Percentiles rank a stretch among this genome's conserved stretches.
phyloP scores from a whole-genome alignment of 1,284 basidiomycete genomes.

The Pyrrhoderma noxium region DNA sequence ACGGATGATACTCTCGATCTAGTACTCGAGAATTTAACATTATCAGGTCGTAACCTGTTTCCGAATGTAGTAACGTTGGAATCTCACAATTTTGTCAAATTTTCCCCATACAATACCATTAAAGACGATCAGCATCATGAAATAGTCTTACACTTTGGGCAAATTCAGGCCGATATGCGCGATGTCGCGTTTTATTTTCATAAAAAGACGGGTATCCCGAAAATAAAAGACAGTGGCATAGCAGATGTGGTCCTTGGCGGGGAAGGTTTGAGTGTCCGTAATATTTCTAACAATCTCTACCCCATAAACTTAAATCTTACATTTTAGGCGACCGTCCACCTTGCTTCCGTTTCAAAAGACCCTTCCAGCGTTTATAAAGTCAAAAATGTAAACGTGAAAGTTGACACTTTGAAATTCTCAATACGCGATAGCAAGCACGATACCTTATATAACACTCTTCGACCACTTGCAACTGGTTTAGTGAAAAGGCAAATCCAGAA shows the following conservation, averaged over 20 bases:
- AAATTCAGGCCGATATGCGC: constrained; percentile 93
- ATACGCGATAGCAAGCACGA: constrained; percentile 93
- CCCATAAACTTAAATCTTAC: not conserved
- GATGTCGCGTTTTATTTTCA: constrained; percentile 87
- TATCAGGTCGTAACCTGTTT: constrained; percentile 40
- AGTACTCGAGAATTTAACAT: constrained; percentile 52
- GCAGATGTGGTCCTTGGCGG: constrained; percentile 89
- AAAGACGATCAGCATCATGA: constrained; percentile 59
- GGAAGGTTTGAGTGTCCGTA: constrained; percentile 46
- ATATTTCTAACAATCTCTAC: constrained; percentile 24
- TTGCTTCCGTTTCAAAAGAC: constrained; percentile 62
- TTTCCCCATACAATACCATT: constrained; percentile 68
- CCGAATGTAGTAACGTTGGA: constrained; percentile 65
- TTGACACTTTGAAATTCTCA: constrained; percentile 81
- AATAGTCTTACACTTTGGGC: constrained; percentile 65
- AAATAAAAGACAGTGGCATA: constrained; percentile 82
- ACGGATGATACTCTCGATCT: constrained; percentile 41
- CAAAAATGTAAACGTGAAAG: constrained; percentile 70
- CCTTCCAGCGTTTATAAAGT: constrained; percentile 67
- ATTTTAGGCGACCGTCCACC: constrained; percentile 40
- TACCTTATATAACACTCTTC: constrained; percentile 78
- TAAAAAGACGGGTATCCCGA: constrained; percentile 67
- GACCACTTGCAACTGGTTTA: constrained; percentile 67
- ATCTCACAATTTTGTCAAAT: constrained; percentile 77
- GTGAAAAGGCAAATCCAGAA: constrained; percentile 90